Evolutionary conservation across 108 stramenopile species (phyloP), one percentile per base, ranked within the genome.

Genomic region (Mayamaea pseudoterrestris): DNA sequence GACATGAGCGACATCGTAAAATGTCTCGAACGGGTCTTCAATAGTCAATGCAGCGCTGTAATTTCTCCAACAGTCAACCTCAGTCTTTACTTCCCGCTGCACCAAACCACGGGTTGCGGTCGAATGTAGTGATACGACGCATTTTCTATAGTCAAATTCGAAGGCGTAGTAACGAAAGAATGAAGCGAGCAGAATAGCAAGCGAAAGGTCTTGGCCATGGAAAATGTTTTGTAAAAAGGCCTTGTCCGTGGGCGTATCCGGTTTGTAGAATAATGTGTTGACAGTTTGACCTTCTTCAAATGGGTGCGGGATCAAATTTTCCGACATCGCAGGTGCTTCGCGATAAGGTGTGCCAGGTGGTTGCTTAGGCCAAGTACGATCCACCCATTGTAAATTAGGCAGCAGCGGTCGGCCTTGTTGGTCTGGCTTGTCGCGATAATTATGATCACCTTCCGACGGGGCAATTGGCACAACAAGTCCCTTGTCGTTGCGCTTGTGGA

Each of bases 11-110:
- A 99, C 97, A 66, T 98, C 93, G 59, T 99, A 99, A 70, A 87
- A 93, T 4, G 88, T 90, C 64, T 99, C 98, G 71, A 99, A 98
- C 7, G 98, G 98, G 62, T 99, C 98, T 78, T 99, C 97, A 30
- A 99, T 92, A 20, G 92, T 91, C 28, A 98, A 64, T 36, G 84
- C 80, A 17, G 55, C 80, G 40, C 64, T 73, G 62, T 86, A 81
- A 44, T 77, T 61, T 35, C 80, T 69, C 97, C 97, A 98, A 44
- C 92, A 84, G 66, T 93, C 81, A 5, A 80, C 53, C 73, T 98
- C 97, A 30, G 90, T 91, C 58, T 96, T 98, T 20, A 70, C 53
- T 58, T 87, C 83, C 45, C 87, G 81, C 51, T 87, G 80, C 34
- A 90, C 53, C 0, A 77, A 13, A 23, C 84, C 78, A 25, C 57